Base-by-base conservation (phyloP, 2,329 filamentous ascomycete species). In the Penicillium sp. region DNA sequence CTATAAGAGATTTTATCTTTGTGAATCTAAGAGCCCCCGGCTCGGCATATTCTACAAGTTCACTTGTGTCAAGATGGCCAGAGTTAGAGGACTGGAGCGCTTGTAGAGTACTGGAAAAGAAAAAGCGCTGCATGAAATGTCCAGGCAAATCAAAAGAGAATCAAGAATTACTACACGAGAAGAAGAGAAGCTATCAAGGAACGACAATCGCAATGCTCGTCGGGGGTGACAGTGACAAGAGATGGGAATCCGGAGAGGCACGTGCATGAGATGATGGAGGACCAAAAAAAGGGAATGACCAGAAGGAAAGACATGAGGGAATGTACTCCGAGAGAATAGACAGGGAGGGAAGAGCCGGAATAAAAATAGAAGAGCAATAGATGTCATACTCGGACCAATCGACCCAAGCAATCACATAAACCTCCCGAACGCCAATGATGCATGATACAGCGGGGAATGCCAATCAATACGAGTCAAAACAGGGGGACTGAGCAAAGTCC, bases 351-450 rank as follows among this genome's bases (percentile, higher is more conserved):
- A 55, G 59, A 59, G 60, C 56, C 57, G 61, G 52, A 61, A 59
- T 46, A 56, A 60, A 60, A 62, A 61, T 48, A 62, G 55, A 63
- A 62, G 16, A 42, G 37, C 28, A 59, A 58, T 58, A 65, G 52
- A 61, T 55, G 57, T 64, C 57, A 52, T 66, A 63, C 61, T 58
- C 55, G 57, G 60, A 59, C 62, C 62, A 64, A 69, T 65, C 52
- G 57, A 65, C 58, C 46, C 58, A 59, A 60, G 59, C 58, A 52
- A 61, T 54, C 61, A 70, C 55, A 65, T 62, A 62, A 65, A 65
- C 69, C 71, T 67, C 69, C 74, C 72, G 72, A 74, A 75, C 74
- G 71, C 74, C 74, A 70, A 64, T 73, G 67, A 76, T 76, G 74
- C 74, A 75, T 75, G 66, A 68, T 71, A 70, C 65, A 70, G 65